Evolutionary conservation across 768 basidiomycete genomes (phyloP).

Genomic region (Suillus placidus): DNA sequence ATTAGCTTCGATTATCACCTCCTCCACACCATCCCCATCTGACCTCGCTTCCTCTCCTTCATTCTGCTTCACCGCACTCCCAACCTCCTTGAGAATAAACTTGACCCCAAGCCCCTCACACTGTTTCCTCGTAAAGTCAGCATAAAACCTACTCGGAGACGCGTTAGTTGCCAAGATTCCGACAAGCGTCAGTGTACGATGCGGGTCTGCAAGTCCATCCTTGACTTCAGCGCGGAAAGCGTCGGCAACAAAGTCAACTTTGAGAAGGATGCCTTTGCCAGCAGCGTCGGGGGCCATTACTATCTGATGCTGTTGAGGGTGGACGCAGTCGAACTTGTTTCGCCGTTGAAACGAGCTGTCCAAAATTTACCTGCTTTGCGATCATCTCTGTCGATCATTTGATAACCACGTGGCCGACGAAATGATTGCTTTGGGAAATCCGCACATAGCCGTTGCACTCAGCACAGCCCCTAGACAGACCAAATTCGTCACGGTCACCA

Average conservation of each 20-base stretch:
- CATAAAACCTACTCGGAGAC: conserved; percentile 78
- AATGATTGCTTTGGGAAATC: not conserved
- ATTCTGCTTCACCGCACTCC: conserved; percentile 34
- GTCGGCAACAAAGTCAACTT: conserved; percentile 75
- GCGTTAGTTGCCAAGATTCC: conserved; percentile 89
- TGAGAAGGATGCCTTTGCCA: conserved; percentile 77
- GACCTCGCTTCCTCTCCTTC: conserved; percentile 44
- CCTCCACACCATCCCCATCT: conserved; percentile 91
- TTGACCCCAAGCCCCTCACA: conserved; percentile 87
- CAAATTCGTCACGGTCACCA: not conserved
- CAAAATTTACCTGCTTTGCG: not conserved
- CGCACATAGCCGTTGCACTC: not conserved
- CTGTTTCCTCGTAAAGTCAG: conserved; percentile 90
- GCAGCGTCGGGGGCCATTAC: conserved; percentile 29
- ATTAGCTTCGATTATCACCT: conserved; percentile 95
- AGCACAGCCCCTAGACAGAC: not conserved
- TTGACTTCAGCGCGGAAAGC: conserved; percentile 74
- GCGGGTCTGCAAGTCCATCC: conserved; percentile 37
- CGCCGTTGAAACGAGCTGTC: not conserved
- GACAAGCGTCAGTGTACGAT: conserved; percentile 71
- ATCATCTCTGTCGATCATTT: conserved; percentile 3
- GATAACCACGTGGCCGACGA: conserved; percentile 6
- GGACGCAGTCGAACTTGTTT: not conserved
- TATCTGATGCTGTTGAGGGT: conserved; percentile 8
- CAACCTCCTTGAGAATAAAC: conserved; percentile 74